Conservation (phyloP, 2,329 filamentous ascomycete species). For the Hysterium pulicare region DNA sequence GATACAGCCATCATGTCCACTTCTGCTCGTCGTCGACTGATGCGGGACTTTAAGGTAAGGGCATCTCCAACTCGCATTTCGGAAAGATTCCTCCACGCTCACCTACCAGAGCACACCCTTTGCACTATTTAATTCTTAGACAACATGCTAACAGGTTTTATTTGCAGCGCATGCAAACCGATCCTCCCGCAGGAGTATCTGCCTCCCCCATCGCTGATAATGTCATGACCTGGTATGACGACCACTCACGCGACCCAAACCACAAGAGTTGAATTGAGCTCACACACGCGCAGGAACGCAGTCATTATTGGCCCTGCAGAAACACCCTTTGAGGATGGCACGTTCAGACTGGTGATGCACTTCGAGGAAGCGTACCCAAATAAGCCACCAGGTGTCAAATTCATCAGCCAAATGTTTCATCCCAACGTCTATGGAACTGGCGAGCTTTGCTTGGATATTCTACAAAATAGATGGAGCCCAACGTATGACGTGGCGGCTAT, state of each 20-base stretch:
- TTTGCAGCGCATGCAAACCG: slow-evolving; percentile 92
- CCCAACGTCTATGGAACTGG: slow-evolving; percentile 97
- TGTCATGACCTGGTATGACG: slow-evolving; percentile 86
- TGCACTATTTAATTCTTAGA: slow-evolving; percentile 3
- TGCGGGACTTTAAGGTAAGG: slow-evolving; percentile 97
- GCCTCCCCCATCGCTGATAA: slow-evolving; percentile 94
- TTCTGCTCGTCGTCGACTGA: slow-evolving; percentile 88
- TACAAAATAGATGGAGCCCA: slow-evolving; percentile 97
- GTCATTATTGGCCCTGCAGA: slow-evolving; percentile 97
- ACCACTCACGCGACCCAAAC: slow-evolving; percentile 26
- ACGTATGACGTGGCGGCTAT: slow-evolving; percentile 98
- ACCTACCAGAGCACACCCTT: background rate
- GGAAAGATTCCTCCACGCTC: background rate
- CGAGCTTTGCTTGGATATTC: slow-evolving; percentile 91
- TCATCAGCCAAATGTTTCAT: slow-evolving; percentile 99
- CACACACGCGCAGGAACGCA: slow-evolving; percentile 69
- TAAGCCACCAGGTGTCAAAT: slow-evolving; percentile 96
- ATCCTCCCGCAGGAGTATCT: slow-evolving; percentile 93
- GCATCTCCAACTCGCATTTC: slow-evolving; percentile 11
- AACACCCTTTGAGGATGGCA: slow-evolving; percentile 97
- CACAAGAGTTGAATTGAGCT: slow-evolving; percentile 13
- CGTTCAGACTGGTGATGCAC: slow-evolving; percentile 96
- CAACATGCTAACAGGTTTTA: slow-evolving; percentile 2
- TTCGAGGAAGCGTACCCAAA: slow-evolving; percentile 99
- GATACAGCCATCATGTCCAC: slow-evolving; percentile 74